Evolutionary conservation across 2,329 filamentous ascomycete species (phyloP).

Genomic region (Penicillium sp.): DNA sequence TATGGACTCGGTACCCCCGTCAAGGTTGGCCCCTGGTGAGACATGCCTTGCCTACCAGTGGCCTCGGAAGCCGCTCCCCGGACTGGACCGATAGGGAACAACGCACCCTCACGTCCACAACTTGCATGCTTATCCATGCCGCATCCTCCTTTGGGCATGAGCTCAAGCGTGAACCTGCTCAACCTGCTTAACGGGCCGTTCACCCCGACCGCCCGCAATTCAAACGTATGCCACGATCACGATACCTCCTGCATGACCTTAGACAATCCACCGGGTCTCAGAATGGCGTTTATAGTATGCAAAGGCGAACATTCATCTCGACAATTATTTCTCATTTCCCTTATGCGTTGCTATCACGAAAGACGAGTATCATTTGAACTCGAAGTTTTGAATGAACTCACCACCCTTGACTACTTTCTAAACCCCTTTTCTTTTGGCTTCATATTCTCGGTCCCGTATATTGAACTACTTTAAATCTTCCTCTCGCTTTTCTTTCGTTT

Average conservation of each 20-base stretch:
- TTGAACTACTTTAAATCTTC: background rate
- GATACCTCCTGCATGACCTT: constrained; percentile 42
- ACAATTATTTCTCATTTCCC: constrained; percentile 15
- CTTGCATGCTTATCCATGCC: background rate
- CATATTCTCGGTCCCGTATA: constrained; percentile 1
- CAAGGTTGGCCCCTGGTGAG: constrained; percentile 53
- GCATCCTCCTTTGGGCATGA: constrained; percentile 3
- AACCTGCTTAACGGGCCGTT: constrained; percentile 20
- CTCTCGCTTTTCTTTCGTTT: constrained; percentile 18
- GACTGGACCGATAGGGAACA: background rate
- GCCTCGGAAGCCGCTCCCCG: background rate
- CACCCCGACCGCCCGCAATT: constrained; percentile 23
- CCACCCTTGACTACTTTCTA: constrained; percentile 1
- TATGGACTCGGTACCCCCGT: constrained; percentile 52
- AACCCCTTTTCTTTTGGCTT: constrained; percentile 8
- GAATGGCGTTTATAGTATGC: constrained; percentile 38
- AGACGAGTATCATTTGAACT: constrained; percentile 9
- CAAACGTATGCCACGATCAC: constrained; percentile 41
- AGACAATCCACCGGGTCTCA: constrained; percentile 35
- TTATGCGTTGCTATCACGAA: constrained; percentile 7
- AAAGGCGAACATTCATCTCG: constrained; percentile 25
- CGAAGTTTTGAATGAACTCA: constrained; percentile 10
- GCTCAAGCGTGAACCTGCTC: no score
- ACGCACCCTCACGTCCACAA: no score
- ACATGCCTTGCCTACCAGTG: no score